Conservation (phyloP, 129 eudicot genomes). For the Pulicaria dysenterica region DNA sequence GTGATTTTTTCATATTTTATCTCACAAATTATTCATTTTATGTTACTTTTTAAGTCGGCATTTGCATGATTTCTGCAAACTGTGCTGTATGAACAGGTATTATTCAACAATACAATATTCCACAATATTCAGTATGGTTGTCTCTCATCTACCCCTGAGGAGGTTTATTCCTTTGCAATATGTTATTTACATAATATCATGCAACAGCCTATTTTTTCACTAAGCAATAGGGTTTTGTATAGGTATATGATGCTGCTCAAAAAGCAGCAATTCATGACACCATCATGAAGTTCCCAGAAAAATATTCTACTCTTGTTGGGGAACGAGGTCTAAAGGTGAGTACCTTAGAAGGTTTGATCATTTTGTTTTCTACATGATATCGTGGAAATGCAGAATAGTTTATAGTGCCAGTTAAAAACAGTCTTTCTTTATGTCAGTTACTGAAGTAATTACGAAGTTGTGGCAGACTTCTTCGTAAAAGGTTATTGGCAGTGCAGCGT, state of each 20-base stretch:
- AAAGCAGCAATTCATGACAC: constrained; percentile 94
- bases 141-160: constrained; percentile 80
- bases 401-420: background rate
- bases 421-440: background rate
- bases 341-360: background rate
- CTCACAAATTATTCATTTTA: background rate
- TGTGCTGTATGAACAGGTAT: constrained; percentile 58
- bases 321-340: constrained; percentile 93
- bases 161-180: constrained; percentile 50
- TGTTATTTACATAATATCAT: background rate
- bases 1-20: background rate
- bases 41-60: constrained; percentile 16
- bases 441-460: background rate
- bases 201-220: constrained; percentile 6
- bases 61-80: constrained; percentile 20
- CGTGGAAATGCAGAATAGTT: background rate
- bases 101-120: constrained; percentile 90
- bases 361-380: background rate
- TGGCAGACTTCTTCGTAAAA: no score
- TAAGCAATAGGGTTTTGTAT: constrained; percentile 20
- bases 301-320: constrained; percentile 86
- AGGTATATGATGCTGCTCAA: constrained; percentile 91
- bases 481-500: no score
- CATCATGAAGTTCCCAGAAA: constrained; percentile 86
- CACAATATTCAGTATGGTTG: constrained; percentile 95